Evolutionary conservation across 208 protist genomes (phyloP).

Genomic region (Lotmaria passim): DNA sequence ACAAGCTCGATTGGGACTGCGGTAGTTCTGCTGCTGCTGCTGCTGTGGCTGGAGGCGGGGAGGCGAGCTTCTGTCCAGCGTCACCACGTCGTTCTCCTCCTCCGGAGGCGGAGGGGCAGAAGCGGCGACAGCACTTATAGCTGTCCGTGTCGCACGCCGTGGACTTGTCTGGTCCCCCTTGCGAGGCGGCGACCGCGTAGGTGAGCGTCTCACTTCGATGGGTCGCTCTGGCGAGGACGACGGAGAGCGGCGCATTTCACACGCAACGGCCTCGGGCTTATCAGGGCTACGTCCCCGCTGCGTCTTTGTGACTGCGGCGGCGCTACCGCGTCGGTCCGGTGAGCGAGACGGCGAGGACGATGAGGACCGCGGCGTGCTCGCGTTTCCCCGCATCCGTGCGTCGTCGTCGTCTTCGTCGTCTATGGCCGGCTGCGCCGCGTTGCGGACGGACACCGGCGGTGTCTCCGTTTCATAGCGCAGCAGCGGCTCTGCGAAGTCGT

Average conservation of each 20-base stretch:
- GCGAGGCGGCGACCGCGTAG: constrained; percentile 17
- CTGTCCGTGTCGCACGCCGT: background rate
- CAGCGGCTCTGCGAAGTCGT: constrained; percentile 40
- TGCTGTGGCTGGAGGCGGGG: background rate
- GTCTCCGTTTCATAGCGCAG: constrained; percentile 33
- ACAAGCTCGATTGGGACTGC: background rate
- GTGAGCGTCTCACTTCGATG: background rate
- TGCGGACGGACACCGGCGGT: background rate
- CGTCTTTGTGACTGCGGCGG: background rate
- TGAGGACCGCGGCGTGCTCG: too few species aligned
- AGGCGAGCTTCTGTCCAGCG: constrained; percentile 12
- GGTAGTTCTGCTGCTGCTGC: constrained; percentile 1
- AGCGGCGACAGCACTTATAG: background rate
- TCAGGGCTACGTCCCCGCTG: background rate
- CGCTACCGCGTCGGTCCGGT: background rate
- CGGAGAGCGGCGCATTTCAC: background rate
- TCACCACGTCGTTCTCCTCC: constrained; percentile 27
- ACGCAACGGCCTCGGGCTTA: background rate
- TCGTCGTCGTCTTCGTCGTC: background rate
- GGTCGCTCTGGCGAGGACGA: constrained; percentile 13
- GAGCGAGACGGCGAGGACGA: background rate
- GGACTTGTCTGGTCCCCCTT: background rate
- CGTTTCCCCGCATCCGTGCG: background rate
- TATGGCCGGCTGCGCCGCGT: constrained; percentile 6
- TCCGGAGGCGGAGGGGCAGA: constrained; percentile 32